These are phyloP conservation scores for Aquilaria malaccensis DNA, from an alignment of 345 rosid species.

Conservation along the genomic window DNA sequence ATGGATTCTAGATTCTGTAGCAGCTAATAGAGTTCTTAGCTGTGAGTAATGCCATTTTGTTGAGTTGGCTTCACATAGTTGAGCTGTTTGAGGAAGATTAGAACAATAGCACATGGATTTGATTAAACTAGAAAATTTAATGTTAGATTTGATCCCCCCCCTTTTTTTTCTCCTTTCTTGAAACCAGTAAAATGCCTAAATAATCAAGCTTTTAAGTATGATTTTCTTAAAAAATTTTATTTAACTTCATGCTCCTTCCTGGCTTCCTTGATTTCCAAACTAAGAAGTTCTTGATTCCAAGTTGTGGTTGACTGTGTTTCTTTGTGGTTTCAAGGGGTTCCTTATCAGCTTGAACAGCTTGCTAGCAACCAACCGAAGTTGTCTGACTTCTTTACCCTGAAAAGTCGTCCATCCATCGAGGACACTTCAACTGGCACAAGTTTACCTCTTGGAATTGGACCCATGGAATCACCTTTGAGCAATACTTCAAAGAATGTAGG, in stretches of 20 bases:
- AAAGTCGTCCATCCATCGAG: slow-evolving; percentile 24
- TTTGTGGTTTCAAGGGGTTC: slow-evolving; percentile 50
- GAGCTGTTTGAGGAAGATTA: not conserved
- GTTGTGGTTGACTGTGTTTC: slow-evolving; percentile 11
- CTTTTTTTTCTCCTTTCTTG: too few relatives aligned
- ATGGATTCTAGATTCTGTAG: slow-evolving; percentile 79
- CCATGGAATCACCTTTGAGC: slow-evolving; percentile 28
- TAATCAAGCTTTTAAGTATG: not conserved
- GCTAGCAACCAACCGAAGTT: slow-evolving; percentile 76
- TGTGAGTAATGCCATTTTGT: slow-evolving; percentile 47
- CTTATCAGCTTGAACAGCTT: slow-evolving; percentile 88
- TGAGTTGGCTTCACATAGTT: slow-evolving; percentile 3
- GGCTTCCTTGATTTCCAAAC: not conserved
- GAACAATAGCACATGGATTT: not conserved
- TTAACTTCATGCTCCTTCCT: not conserved
- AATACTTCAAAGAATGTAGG: slow-evolving; percentile 23
- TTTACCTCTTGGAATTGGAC: slow-evolving; percentile 28
- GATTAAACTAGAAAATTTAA: slow-evolving; percentile 1
- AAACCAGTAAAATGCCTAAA: too few relatives aligned
- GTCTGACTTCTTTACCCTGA: slow-evolving; percentile 62
- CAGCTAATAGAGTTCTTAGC: slow-evolving; percentile 63
- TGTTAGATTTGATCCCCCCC: not conserved
- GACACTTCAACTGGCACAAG: slow-evolving; percentile 17
- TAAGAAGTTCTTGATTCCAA: not conserved
- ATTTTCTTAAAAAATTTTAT: not conserved